These are phyloP conservation scores for Ascochyta koolunga DNA, from an alignment of 2,329 filamentous ascomycete species.

Conservation along the genomic window DNA sequence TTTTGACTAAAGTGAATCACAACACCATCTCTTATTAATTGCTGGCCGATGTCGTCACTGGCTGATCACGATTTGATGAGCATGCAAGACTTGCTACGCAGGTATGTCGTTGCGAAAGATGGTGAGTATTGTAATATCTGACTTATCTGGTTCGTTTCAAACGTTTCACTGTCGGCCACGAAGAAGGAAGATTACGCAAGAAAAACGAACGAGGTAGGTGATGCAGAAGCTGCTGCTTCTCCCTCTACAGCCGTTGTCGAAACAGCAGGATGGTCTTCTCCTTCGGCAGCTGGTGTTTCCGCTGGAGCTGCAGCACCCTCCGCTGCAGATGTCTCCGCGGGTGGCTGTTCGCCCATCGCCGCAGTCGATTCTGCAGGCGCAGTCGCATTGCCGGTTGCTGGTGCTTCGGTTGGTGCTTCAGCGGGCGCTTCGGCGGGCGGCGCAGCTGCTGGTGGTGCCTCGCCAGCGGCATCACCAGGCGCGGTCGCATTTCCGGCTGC, in stretches of 20 bases:
- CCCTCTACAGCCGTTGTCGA: neutral
- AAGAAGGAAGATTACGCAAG: neutral
- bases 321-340: neutral
- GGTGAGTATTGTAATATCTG: too few species aligned
- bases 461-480: too few species aligned
- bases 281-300: neutral
- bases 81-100: too few species aligned
- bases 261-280: neutral
- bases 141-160: too few species aligned
- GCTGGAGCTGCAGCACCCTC: neutral
- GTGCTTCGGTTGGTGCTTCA: slow-evolving; percentile 10
- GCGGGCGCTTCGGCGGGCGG: slow-evolving; percentile 18
- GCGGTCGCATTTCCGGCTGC: slow-evolving; percentile 5
- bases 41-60: too few species aligned
- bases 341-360: neutral
- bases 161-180: neutral
- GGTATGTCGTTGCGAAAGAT: too few species aligned
- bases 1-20: too few species aligned
- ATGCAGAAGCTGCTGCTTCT: neutral
- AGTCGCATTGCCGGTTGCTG: slow-evolving; percentile 5
- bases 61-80: too few species aligned
- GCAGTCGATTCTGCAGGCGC: neutral
- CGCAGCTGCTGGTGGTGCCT: slow-evolving; percentile 22
- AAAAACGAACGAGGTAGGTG: slow-evolving; percentile 14
- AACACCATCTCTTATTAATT: too few species aligned